Conservation (phyloP, 2,329 filamentous ascomycete genomes). For the Xylaria sp. region DNA sequence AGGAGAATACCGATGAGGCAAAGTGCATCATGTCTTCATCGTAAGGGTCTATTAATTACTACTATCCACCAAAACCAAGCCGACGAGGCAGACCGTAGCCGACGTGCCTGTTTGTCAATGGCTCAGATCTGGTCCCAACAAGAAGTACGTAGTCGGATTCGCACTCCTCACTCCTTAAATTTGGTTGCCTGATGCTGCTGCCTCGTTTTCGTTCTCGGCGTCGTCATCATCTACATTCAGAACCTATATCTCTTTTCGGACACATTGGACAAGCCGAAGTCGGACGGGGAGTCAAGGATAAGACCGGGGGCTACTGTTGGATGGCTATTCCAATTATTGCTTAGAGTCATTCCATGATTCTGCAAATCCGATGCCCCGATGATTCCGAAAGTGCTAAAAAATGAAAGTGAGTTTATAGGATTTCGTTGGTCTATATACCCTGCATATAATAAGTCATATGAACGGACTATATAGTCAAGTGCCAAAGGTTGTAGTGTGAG, state of each 20-base stretch:
- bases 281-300: background rate
- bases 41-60: background rate
- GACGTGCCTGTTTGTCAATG: background rate
- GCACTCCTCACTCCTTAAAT: background rate
- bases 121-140: background rate
- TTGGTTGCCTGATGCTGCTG: slow-evolving; percentile 9
- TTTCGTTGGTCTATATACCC: background rate
- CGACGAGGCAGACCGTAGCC: background rate
- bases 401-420: background rate
- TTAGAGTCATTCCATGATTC: background rate
- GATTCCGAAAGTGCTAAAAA: slow-evolving; percentile 8
- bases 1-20: background rate
- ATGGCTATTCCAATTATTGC: slow-evolving; percentile 10
- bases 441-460: background rate
- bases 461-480: background rate
- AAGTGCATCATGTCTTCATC: background rate
- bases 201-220: background rate
- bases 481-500: background rate
- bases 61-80: background rate
- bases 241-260: background rate
- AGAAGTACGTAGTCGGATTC: background rate
- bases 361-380: background rate
- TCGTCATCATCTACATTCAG: background rate
- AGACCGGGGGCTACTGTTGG: background rate
- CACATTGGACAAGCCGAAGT: slow-evolving; percentile 1